phyloP scores from a whole-genome alignment of 2,329 filamentous ascomycete species.

The Aspergillus pseudoglaucus region DNA sequence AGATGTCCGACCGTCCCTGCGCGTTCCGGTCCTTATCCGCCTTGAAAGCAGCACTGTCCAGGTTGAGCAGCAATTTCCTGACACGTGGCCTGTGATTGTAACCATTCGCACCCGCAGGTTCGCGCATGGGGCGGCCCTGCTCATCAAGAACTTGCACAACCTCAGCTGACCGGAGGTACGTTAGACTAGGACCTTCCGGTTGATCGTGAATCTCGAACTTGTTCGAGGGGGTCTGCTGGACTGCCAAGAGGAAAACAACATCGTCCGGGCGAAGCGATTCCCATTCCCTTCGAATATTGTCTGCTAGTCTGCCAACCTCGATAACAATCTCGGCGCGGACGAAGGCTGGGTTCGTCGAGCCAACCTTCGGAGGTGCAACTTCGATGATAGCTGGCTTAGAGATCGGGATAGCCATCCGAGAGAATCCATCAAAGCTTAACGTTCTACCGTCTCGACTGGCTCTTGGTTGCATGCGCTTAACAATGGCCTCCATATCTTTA shows the following conservation, averaged over 20 bases:
- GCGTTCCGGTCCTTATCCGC: conserved; percentile 62
- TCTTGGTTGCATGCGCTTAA: conserved; percentile 72
- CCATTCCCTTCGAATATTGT: conserved; percentile 77
- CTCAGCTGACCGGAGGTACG: conserved; percentile 71
- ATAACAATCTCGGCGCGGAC: conserved; percentile 81
- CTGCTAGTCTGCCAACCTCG: conserved; percentile 72
- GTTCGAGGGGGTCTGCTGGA: conserved; percentile 52
- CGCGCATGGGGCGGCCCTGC: conserved; percentile 66
- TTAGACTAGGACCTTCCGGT: conserved; percentile 59
- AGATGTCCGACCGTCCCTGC: conserved; percentile 68
- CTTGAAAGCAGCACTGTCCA: conserved; percentile 74
- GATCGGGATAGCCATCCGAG: conserved; percentile 86
- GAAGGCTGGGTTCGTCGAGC: conserved; percentile 71
- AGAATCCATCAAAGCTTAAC: conserved; percentile 70
- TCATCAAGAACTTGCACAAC: conserved; percentile 82
- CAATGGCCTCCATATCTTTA: conserved; percentile 76
- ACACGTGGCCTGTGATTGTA: conserved; percentile 52
- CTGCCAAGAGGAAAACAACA: conserved; percentile 76
- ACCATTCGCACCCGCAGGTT: conserved; percentile 55
- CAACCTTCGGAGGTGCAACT: conserved; percentile 73
- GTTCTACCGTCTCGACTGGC: conserved; percentile 58
- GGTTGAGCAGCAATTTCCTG: conserved; percentile 68
- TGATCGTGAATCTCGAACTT: conserved; percentile 16
- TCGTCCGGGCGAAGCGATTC: conserved; percentile 80
- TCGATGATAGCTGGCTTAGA: conserved; percentile 81